Evolutionary conservation across 139 green algal genomes (phyloP), one percentile per base, ranked within the genome.

Genomic region (Coccomyxa sp.): DNA sequence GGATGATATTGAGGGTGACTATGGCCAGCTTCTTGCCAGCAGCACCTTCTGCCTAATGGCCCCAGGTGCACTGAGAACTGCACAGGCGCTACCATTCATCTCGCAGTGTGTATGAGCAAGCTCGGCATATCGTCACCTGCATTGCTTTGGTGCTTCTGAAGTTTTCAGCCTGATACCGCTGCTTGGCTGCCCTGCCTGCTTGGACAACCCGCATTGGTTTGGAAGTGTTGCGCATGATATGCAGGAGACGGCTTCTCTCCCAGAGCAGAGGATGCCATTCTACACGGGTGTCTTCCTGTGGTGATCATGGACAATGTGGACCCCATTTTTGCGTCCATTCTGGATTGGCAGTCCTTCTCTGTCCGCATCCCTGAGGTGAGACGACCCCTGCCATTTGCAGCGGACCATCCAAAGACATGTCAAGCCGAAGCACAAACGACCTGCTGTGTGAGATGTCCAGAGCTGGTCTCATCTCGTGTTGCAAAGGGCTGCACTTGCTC

Each of bases 281-380:
- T 91, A 40, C 90, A 95, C 55, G 91, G 91, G 55, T 95, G 91
- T 83, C 87, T 95, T 73, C 91, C 90, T 8, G 89, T 95, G 5
- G 73, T 88, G 9, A 83, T 93, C 44, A 83, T 82, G 40, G 82
- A 89, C 37, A 73, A 73, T 18, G 74, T 91, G 41, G 74, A 90
- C n/a, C 0, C 77, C 35, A 40, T 64, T 5, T 88, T 80, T 37
- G 50, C 68, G 33, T 70, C 58, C 40, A 7, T 88, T 2, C 36
- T 89, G 24, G 79, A 86, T 39, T 70, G 80, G 9, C 4, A 31
- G 2, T 24, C 34, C 22, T 89, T 86, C 74, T 73, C 82, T 18
- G 8, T 84, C 39, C 55, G 73, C 54, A 69, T 85, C 12, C 55
- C 77, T 0, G 74, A 75, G 16, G 74, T 55, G 10, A 68, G 58